Evolutionary conservation across 306 rosid species (phyloP).

Genomic region (Psophocarpus tetragonolobus): DNA sequence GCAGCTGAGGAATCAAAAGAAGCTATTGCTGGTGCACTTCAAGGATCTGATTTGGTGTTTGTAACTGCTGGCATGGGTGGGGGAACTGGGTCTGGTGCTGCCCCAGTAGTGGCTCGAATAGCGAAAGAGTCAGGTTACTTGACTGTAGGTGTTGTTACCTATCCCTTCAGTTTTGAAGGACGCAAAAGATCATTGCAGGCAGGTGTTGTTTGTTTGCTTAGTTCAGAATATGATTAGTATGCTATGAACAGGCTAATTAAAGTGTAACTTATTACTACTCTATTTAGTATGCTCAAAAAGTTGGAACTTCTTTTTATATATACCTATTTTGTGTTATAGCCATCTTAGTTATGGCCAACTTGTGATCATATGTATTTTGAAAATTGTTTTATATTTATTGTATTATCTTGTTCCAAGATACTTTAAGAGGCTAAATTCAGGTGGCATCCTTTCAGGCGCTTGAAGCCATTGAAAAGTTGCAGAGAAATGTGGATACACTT

Average conservation of each 20-base stretch:
- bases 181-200: constrained; percentile 96
- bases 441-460: constrained; percentile 59
- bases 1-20: constrained; percentile 98
- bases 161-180: constrained; percentile 94
- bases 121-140: constrained; percentile 88
- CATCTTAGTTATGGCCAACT: neutral
- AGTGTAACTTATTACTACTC: neutral
- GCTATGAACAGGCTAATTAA: neutral
- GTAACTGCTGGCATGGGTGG: constrained; percentile 99
- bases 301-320: neutral
- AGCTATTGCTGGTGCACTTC: constrained; percentile 71
- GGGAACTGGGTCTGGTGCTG: constrained; percentile 97
- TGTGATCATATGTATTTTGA: neutral
- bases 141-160: constrained; percentile 95
- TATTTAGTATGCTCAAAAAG: neutral
- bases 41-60: constrained; percentile 94
- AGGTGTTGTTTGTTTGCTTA: constrained; percentile 50
- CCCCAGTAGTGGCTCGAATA: constrained; percentile 87
- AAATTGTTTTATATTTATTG: neutral
- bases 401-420: neutral
- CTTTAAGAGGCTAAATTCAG: constrained; percentile 2
- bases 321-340: neutral
- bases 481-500: constrained; percentile 95
- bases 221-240: constrained; percentile 1
- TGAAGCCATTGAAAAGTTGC: constrained; percentile 94